phyloP scores from a whole-genome alignment of 441 rosid genomes.

The Lagerstroemia fauriei region DNA sequence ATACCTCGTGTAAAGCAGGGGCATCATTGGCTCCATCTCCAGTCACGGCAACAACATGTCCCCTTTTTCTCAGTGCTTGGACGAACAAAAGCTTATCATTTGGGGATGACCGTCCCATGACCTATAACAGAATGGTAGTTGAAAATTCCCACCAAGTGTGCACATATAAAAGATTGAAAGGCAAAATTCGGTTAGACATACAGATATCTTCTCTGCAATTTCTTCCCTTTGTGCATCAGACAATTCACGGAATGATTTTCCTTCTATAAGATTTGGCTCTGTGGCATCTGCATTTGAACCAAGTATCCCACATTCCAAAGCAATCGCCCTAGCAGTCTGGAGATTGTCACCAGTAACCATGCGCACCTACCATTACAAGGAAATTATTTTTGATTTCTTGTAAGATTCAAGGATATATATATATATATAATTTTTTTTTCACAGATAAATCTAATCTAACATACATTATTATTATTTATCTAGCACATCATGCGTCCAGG shows the following conservation, averaged over 20 bases:
- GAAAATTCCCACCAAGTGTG: not conserved
- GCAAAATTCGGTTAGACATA: slow-evolving; percentile 30
- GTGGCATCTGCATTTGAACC: slow-evolving; percentile 56
- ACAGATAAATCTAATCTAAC: not conserved
- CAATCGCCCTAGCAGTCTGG: slow-evolving; percentile 93
- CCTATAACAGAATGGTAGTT: slow-evolving; percentile 1
- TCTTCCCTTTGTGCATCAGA: slow-evolving; percentile 61
- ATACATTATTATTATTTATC: not conserved
- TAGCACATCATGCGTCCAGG: not conserved
- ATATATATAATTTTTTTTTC: too few relatives aligned
- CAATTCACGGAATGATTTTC: slow-evolving; percentile 65
- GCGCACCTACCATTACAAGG: slow-evolving; percentile 56
- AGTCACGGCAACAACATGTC: slow-evolving; percentile 93
- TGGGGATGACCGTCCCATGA: slow-evolving; percentile 81
- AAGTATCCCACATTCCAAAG: slow-evolving; percentile 89
- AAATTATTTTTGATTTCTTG: not conserved
- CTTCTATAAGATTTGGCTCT: slow-evolving; percentile 77
- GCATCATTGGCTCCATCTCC: slow-evolving; percentile 99
- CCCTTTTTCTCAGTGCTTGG: slow-evolving; percentile 74
- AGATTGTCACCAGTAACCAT: slow-evolving; percentile 97
- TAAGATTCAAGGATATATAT: not conserved
- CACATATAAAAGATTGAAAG: not conserved
- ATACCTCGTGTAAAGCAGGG: slow-evolving; percentile 94
- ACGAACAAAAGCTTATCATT: slow-evolving; percentile 91
- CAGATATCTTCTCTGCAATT: slow-evolving; percentile 69